phyloP scores from a whole-genome alignment of 345 rosid genomes.

The Pseudoturritis turrita region DNA sequence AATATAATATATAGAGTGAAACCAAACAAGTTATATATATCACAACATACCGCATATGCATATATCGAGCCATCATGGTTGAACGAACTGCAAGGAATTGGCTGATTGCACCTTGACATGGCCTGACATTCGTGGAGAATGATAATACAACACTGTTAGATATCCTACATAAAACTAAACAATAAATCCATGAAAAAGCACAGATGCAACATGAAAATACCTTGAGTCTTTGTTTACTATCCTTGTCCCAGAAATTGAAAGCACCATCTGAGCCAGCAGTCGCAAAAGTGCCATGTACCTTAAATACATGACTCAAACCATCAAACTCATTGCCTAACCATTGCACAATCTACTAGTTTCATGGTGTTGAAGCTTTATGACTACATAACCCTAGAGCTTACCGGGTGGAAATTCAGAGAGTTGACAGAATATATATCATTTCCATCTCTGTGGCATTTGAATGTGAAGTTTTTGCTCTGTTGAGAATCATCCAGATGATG shows the following conservation, averaged over 20 bases:
- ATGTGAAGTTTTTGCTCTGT: constrained; percentile 81
- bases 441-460: constrained; percentile 94
- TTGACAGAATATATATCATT: constrained; percentile 92
- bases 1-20: not conserved
- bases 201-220: constrained; percentile 30
- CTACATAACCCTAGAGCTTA: constrained; percentile 35
- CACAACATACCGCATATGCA: constrained; percentile 90
- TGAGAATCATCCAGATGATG: constrained; percentile 94
- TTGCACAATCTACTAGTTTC: not conserved
- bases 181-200: not conserved
- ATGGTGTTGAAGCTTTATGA: not conserved
- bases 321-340: not conserved
- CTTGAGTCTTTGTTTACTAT: constrained; percentile 97
- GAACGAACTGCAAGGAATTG: constrained; percentile 89
- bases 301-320: constrained; percentile 8
- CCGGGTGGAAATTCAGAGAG: constrained; percentile 93
- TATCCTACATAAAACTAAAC: not conserved
- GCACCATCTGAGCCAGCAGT: constrained; percentile 99
- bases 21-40: not conserved
- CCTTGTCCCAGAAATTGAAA: constrained; percentile 99
- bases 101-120: constrained; percentile 79
- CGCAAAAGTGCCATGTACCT: constrained; percentile 95
- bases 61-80: constrained; percentile 89
- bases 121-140: constrained; percentile 51
- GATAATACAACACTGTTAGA: not conserved